phyloP scores from a whole-genome alignment of 2,329 filamentous ascomycete genomes.

The Claviceps paspali region DNA sequence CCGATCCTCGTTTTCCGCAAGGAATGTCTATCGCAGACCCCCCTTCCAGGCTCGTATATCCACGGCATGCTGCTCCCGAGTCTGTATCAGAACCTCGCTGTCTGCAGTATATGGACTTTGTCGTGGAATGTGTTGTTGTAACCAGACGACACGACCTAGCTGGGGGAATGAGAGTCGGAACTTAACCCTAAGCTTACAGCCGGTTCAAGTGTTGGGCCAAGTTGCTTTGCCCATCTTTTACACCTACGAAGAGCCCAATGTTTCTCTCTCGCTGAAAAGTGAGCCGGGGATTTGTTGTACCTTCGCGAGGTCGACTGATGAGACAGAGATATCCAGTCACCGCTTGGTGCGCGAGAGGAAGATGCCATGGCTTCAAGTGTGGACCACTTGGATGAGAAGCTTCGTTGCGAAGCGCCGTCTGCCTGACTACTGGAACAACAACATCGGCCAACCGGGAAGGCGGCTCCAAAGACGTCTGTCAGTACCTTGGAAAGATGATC shows the following conservation, averaged over 20 bases:
- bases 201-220: constrained; percentile 62
- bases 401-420: constrained; percentile 61
- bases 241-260: constrained; percentile 18
- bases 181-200: constrained; percentile 85
- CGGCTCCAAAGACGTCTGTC: constrained; percentile 20
- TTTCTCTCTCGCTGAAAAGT: constrained; percentile 35
- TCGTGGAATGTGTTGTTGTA: constrained; percentile 22
- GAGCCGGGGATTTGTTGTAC: constrained; percentile 20
- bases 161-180: constrained; percentile 60
- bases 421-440: constrained; percentile 47
- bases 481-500: constrained; percentile 3
- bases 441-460: constrained; percentile 34
- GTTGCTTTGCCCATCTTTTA: constrained; percentile 60
- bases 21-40: constrained; percentile 42
- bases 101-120: constrained; percentile 32
- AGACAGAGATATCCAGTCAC: constrained; percentile 42
- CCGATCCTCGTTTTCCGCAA: constrained; percentile 57
- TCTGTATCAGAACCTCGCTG: constrained; percentile 41
- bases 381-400: constrained; percentile 56
- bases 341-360: constrained; percentile 36
- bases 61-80: constrained; percentile 43
- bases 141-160: constrained; percentile 24
- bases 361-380: constrained; percentile 39
- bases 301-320: constrained; percentile 29
- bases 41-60: constrained; percentile 19